phyloP scores from a whole-genome alignment of 208 protist species.

The Naegleria fowleri region DNA sequence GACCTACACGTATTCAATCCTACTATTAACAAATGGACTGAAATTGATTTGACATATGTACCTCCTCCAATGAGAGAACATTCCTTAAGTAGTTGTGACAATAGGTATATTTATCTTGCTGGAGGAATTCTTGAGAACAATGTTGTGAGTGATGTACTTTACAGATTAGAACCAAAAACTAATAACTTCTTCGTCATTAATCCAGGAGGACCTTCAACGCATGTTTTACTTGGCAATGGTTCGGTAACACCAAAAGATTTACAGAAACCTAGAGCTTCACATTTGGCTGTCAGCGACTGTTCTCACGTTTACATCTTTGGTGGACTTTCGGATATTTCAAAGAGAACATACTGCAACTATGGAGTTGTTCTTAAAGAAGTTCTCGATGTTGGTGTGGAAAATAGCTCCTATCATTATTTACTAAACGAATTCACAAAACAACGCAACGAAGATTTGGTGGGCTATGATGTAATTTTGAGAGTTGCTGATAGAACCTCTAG shows the following conservation, averaged over 20 bases:
- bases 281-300: not conserved
- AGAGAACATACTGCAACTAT: not conserved
- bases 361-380: not conserved
- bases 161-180: not conserved
- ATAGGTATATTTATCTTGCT: not conserved
- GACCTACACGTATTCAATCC: not conserved
- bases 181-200: not conserved
- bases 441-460: not conserved
- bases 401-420: not conserved
- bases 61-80: not conserved
- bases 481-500: not conserved
- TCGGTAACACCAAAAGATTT: not conserved
- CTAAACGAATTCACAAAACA: not conserved
- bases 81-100: not conserved
- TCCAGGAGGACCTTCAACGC: not conserved
- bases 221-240: not conserved
- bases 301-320: not conserved
- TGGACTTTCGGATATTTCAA: not conserved
- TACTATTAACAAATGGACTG: not conserved
- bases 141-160: not conserved
- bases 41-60: not conserved
- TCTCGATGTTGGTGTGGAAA: not conserved
- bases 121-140: not conserved
- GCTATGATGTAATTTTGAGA: not conserved
- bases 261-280: not conserved